These are phyloP conservation scores for Citrus cavaleriei DNA, from an alignment of 345 rosid genomes.

Conservation along the genomic window DNA sequence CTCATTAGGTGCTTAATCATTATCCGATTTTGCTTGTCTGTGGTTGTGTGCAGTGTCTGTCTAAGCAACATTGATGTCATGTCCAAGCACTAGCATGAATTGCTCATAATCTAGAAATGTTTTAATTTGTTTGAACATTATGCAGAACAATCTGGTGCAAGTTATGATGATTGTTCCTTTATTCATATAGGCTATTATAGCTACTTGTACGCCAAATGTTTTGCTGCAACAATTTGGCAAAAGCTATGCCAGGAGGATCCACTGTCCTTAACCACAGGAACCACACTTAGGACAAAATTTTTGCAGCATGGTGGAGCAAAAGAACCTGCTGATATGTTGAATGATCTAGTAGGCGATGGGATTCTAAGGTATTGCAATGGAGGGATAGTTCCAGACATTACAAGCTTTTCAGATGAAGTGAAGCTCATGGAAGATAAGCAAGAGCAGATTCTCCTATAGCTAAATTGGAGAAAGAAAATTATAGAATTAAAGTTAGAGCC, in stretches of 20 bases:
- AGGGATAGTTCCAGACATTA: slow-evolving; percentile 65
- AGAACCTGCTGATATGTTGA: slow-evolving; percentile 66
- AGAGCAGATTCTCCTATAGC: not conserved
- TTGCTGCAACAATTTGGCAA: slow-evolving; percentile 86
- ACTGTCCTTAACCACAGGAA: slow-evolving; percentile 64
- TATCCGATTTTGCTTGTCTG: not conserved
- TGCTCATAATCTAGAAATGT: not conserved
- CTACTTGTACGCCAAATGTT: slow-evolving; percentile 82
- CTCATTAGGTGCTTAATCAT: not conserved
- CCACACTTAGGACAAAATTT: slow-evolving; percentile 58
- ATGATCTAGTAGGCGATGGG: slow-evolving; percentile 63
- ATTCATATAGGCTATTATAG: slow-evolving; percentile 65
- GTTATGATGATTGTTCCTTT: not conserved
- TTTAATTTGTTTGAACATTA: not conserved
- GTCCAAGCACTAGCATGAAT: not conserved
- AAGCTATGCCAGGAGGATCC: slow-evolving; percentile 85
- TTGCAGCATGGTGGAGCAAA: slow-evolving; percentile 89
- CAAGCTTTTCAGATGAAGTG: slow-evolving; percentile 57
- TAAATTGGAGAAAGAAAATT: not conserved
- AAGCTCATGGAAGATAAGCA: slow-evolving; percentile 9
- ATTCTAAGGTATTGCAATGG: slow-evolving; percentile 41
- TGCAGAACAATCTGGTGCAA: not conserved
- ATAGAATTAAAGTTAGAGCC: not conserved
- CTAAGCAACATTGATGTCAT: slow-evolving; percentile 3
- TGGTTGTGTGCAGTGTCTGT: not conserved